phyloP scores from a whole-genome alignment of 306 rosid genomes.

The Cucumis sativus region Cucumber_9930_V3 NC_026661.2:11767501-11768000 shows the following conservation, averaged over 20 bases:
- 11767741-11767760: no score
- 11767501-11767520: constrained; percentile 1
- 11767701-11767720: not conserved
- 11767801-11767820: not conserved
- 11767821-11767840: not conserved
- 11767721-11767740: not conserved
- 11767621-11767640: not conserved
- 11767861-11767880: not conserved
- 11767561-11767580: not conserved
- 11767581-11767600: no score
- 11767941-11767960: not conserved
- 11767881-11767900: not conserved
- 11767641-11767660: not conserved
- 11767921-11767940: not conserved
- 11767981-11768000: not conserved
- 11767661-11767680: not conserved
- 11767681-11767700: not conserved
- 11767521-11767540: not conserved
- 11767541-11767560: not conserved
- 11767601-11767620: not conserved
- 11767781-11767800: not conserved
- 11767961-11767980: not conserved
- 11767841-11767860: not conserved
- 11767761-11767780: not conserved
- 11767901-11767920: not conserved